Percentiles rank a stretch among this genome's conserved stretches.
Conservation (phyloP, 768 basidiomycete genomes). For the Auricularia sp. region DNA sequence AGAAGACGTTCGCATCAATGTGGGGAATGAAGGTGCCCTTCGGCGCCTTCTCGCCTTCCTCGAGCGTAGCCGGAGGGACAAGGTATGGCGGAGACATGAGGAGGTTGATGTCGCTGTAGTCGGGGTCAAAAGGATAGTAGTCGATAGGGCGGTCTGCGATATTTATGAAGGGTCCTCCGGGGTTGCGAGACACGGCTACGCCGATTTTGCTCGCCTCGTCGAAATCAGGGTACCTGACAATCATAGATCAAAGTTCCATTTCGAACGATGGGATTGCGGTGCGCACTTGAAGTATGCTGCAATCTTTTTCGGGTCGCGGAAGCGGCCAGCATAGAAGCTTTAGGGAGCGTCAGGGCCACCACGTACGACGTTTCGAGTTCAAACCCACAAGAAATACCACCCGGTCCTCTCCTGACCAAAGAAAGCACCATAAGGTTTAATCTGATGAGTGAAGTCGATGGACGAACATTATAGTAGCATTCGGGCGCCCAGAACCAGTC, state of each 20-base stretch:
- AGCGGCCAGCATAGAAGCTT: neutral
- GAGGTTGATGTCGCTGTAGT: neutral
- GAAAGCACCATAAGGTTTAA: neutral
- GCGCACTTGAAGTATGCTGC: neutral
- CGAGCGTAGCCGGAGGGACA: neutral
- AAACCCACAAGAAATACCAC: neutral
- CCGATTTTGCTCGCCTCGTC: neutral
- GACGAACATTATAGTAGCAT: neutral
- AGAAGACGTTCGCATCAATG: neutral
- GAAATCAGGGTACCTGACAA: neutral
- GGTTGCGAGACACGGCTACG: neutral
- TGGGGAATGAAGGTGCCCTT: neutral
- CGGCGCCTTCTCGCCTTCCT: neutral
- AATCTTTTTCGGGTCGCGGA: neutral
- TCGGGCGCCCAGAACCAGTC: slow-evolving; percentile 1
- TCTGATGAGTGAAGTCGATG: neutral
- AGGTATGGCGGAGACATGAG: neutral
- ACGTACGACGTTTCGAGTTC: neutral
- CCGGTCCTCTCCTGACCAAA: neutral
- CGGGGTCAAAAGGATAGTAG: neutral
- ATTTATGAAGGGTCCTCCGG: neutral
- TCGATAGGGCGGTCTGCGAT: neutral
- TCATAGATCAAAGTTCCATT: too few species aligned
- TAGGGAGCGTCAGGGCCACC: neutral
- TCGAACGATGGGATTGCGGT: neutral